These are phyloP conservation scores for Beta corolliflora DNA, from an alignment of 179 eudicot genomes.

Conservation along the genomic window DNA sequence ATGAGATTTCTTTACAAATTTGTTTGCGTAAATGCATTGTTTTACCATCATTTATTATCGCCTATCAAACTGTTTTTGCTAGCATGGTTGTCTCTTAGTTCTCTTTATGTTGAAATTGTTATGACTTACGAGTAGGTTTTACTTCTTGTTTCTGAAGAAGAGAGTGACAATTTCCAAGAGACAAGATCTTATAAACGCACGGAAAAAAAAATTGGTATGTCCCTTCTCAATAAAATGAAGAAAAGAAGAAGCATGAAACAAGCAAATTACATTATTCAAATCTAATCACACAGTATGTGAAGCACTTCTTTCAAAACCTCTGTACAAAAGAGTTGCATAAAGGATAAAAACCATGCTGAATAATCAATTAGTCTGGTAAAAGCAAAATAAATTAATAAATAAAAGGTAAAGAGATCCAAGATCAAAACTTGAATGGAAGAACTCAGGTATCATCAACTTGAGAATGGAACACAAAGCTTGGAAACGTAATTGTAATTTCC, in stretches of 20 bases:
- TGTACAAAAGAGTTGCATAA: conserved; percentile 33
- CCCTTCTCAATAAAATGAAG: background rate
- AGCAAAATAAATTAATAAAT: conserved; percentile 29
- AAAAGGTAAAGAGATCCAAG: conserved; percentile 10
- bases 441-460: conserved; percentile 75
- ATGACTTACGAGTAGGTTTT: too few relatives aligned
- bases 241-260: background rate
- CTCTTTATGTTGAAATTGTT: too few relatives aligned
- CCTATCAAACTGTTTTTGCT: too few relatives aligned
- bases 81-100: too few relatives aligned
- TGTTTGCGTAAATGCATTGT: too few relatives aligned
- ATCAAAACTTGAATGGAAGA: conserved; percentile 23
- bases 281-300: conserved; percentile 28
- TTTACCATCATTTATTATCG: too few relatives aligned
- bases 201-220: background rate
- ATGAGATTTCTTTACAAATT: too few relatives aligned
- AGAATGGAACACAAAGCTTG: conserved; percentile 86
- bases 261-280: conserved; percentile 26
- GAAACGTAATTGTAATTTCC: conserved; percentile 87
- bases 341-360: conserved; percentile 26
- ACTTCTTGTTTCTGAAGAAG: background rate
- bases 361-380: conserved; percentile 15
- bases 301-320: conserved; percentile 26
- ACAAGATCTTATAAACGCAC: background rate
- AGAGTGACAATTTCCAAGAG: background rate